Evolutionary conservation across 495 filamentous ascomycete species (phyloP).

Genomic region (Parathielavia hyrcaniae): DNA sequence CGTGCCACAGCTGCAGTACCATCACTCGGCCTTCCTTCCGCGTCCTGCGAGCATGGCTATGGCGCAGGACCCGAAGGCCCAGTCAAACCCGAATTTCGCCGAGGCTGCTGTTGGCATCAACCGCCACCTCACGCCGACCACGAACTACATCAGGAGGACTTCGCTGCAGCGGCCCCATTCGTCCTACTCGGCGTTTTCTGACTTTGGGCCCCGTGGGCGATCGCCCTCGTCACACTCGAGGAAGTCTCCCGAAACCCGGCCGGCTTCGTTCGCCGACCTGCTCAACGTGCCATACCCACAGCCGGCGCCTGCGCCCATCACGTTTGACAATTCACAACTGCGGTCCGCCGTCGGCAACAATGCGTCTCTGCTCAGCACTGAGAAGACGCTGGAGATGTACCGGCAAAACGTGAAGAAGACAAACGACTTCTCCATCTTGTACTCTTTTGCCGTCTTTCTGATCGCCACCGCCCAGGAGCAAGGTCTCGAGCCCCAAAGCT

Average conservation of each 20-base stretch:
- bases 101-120: constrained; percentile 42
- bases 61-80: constrained; percentile 36
- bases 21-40: constrained; percentile 43
- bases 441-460: constrained; percentile 93
- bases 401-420: constrained; percentile 94
- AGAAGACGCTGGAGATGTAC: constrained; percentile 96
- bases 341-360: constrained; percentile 75
- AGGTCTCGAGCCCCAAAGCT: constrained; percentile 38
- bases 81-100: constrained; percentile 43
- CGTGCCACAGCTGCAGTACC: constrained; percentile 52
- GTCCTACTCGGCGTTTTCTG: constrained; percentile 63
- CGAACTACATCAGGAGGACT: constrained; percentile 44
- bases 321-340: constrained; percentile 71
- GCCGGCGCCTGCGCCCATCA: constrained; percentile 65
- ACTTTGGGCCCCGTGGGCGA: constrained; percentile 54
- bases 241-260: constrained; percentile 68
- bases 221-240: constrained; percentile 54
- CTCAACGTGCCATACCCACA: constrained; percentile 86
- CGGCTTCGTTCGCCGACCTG: constrained; percentile 77
- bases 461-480: constrained; percentile 74
- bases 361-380: constrained; percentile 79
- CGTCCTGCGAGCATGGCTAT: constrained; percentile 34
- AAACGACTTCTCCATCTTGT: constrained; percentile 77
- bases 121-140: constrained; percentile 53
- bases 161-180: constrained; percentile 62